A percentile compares a stretch with the other conserved stretches of the same genome.
phyloP scores from a whole-genome alignment of 2,329 filamentous ascomycete species.

The Neofusicoccum ribis region DNA sequence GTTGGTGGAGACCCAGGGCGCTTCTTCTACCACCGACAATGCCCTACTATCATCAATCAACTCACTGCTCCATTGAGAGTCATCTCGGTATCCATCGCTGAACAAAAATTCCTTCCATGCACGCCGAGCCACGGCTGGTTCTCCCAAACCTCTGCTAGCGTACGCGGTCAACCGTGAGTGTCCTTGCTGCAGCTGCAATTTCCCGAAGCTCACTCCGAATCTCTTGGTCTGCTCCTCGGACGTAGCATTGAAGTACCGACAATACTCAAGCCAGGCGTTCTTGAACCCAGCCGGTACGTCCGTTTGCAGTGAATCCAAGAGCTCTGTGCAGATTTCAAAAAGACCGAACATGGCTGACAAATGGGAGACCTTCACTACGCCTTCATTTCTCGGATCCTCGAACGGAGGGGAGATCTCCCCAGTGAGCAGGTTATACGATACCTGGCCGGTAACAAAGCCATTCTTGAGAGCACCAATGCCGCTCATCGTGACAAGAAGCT shows the following conservation, averaged over 20 bases:
- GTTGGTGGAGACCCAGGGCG: conserved; percentile 59
- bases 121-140: conserved; percentile 50
- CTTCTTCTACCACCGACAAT: conserved; percentile 55
- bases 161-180: conserved; percentile 62
- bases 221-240: conserved; percentile 53
- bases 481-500: conserved; percentile 50
- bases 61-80: conserved; percentile 42
- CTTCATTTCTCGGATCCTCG: conserved; percentile 53
- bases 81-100: conserved; percentile 40
- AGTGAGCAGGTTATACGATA: conserved; percentile 52
- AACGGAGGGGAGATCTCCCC: conserved; percentile 56
- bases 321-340: conserved; percentile 58
- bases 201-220: conserved; percentile 53
- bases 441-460: conserved; percentile 57
- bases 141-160: conserved; percentile 46
- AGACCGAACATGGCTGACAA: conserved; percentile 61
- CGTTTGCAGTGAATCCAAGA: conserved; percentile 51
- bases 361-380: conserved; percentile 55
- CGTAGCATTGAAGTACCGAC: conserved; percentile 56
- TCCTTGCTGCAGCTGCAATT: conserved; percentile 53
- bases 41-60: conserved; percentile 47
- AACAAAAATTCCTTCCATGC: conserved; percentile 58
- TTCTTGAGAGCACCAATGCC: conserved; percentile 58
- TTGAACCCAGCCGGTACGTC: conserved; percentile 53
- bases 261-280: conserved; percentile 61